Evolutionary conservation across 129 eudicot species (phyloP).

Genomic region (Gnaphalium uliginosum): DNA sequence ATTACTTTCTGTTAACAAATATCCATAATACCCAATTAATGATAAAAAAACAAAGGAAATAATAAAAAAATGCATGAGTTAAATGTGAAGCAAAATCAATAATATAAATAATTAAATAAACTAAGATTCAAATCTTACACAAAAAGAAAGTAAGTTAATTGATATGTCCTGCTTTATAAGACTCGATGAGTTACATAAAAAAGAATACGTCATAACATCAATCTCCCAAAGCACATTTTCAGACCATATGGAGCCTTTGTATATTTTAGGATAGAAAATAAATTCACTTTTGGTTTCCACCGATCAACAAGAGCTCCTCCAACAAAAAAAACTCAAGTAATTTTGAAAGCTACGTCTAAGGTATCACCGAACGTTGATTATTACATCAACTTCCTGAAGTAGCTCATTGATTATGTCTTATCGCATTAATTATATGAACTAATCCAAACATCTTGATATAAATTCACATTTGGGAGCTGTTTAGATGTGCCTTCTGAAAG

Average conservation of each 20-base stretch:
- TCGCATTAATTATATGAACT: background rate
- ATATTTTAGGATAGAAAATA: background rate
- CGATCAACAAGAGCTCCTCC: slow-evolving; percentile 4
- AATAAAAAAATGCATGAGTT: too few relatives aligned
- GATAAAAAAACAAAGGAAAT: background rate
- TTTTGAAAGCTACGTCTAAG: background rate
- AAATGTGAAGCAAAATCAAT: background rate
- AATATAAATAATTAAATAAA: background rate
- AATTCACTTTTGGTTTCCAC: slow-evolving; percentile 5
- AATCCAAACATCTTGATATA: background rate
- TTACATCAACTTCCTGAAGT: background rate
- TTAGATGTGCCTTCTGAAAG: background rate
- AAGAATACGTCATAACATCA: background rate
- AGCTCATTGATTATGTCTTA: background rate
- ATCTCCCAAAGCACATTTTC: slow-evolving; percentile 5
- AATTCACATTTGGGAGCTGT: background rate
- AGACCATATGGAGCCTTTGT: slow-evolving; percentile 5
- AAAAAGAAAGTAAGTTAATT: background rate
- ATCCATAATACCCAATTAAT: slow-evolving; percentile 19
- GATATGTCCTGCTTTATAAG: background rate
- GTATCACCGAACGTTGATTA: background rate
- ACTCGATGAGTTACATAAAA: slow-evolving; percentile 10
- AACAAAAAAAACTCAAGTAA: background rate
- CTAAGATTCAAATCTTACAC: background rate
- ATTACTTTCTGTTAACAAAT: background rate